Evolutionary conservation across 768 basidiomycete genomes (phyloP).

Genomic region (Coprinopsis sp.): DNA sequence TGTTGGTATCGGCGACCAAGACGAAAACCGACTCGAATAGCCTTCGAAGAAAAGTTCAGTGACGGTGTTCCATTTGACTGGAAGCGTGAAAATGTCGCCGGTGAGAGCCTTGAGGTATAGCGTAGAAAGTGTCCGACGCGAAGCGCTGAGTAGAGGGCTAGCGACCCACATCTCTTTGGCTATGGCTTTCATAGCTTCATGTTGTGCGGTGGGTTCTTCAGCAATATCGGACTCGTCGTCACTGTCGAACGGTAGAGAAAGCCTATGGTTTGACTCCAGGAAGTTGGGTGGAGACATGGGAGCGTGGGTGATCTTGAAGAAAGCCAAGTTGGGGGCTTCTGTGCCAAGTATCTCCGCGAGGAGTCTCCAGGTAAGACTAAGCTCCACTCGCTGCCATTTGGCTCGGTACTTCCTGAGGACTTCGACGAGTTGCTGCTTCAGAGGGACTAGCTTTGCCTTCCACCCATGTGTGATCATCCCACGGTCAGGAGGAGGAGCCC

Average conservation of each 20-base stretch:
- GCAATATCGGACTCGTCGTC: not conserved
- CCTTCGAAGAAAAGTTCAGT: conserved; percentile 1
- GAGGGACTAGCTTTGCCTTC: not conserved
- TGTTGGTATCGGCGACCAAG: not conserved
- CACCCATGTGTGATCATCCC: not conserved
- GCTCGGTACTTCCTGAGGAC: not conserved
- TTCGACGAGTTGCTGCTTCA: not conserved
- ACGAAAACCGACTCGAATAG: not conserved
- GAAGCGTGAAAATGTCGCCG: not conserved
- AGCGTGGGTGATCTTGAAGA: not conserved
- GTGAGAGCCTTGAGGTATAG: conserved; percentile 3
- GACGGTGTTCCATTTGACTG: not conserved
- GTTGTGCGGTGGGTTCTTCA: not conserved
- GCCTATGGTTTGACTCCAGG: not conserved
- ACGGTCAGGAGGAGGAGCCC: conserved; percentile 1
- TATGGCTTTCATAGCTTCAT: not conserved
- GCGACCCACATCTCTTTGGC: not conserved
- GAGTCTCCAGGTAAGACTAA: not conserved
- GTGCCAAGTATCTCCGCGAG: not conserved
- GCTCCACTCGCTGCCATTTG: not conserved
- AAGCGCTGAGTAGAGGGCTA: not conserved
- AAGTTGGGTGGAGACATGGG: conserved; percentile 1
- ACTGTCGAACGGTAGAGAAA: not conserved
- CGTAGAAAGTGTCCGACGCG: not conserved
- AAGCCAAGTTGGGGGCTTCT: not conserved